Percentiles rank a stretch among this genome's conserved stretches.
Conservation (phyloP, 2,329 filamentous ascomycete genomes). For the Diaporthe vaccinii region DNA sequence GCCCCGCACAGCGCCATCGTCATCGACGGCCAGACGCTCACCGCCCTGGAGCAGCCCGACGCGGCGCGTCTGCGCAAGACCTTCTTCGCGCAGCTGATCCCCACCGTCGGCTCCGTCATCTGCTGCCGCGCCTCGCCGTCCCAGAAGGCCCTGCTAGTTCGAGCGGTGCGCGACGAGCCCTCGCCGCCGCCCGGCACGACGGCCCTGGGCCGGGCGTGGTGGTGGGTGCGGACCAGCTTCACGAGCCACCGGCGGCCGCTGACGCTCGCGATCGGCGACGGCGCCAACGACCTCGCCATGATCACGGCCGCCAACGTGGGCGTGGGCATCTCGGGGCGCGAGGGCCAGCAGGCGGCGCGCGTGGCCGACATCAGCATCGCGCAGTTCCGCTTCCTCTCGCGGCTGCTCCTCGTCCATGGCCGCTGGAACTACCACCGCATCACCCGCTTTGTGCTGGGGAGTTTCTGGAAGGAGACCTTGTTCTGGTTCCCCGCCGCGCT, state of each 20-base stretch:
- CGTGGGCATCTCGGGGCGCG: conserved; percentile 91
- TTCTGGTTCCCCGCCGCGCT: conserved; percentile 89
- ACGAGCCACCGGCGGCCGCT: conserved; percentile 52
- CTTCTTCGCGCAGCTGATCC: conserved; percentile 83
- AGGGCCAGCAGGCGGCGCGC: conserved; percentile 89
- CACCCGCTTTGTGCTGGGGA: conserved; percentile 89
- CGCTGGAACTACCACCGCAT: conserved; percentile 92
- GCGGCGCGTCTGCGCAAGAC: conserved; percentile 53
- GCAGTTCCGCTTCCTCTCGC: conserved; percentile 89
- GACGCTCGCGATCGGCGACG: conserved; percentile 92
- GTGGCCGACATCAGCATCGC: conserved; percentile 94
- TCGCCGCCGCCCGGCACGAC: conserved; percentile 5
- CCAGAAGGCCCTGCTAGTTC: conserved; percentile 91
- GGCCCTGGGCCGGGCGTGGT: background rate
- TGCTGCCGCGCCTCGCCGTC: conserved; percentile 92
- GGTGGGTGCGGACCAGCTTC: conserved; percentile 17
- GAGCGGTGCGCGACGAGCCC: conserved; percentile 72
- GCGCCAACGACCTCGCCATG: conserved; percentile 96
- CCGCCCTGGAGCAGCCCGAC: conserved; percentile 44
- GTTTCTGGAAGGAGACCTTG: conserved; percentile 90
- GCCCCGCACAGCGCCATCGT: conserved; percentile 85
- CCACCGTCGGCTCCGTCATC: conserved; percentile 89
- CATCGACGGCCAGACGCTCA: conserved; percentile 74
- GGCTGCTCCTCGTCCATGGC: conserved; percentile 86
- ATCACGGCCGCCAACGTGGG: conserved; percentile 89